phyloP scores from a whole-genome alignment of 2,329 filamentous ascomycete genomes.

The Colletotrichum nymphaeae region DNA sequence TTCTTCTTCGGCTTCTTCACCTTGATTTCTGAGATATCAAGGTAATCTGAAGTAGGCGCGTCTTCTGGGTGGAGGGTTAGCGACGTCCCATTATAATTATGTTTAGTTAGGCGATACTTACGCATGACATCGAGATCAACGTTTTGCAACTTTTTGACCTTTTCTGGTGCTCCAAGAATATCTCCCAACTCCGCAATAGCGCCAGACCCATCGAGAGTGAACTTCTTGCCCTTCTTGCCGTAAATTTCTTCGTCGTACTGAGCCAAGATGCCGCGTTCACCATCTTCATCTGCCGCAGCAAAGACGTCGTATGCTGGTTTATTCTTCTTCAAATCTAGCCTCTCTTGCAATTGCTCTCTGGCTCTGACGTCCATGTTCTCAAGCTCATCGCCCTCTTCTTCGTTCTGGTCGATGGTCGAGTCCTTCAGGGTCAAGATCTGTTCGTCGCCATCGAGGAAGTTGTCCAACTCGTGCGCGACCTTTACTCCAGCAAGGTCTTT shows the following conservation, averaged over 20 bases:
- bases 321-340: slow-evolving; percentile 89
- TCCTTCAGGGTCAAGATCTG: slow-evolving; percentile 97
- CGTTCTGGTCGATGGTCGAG: slow-evolving; percentile 83
- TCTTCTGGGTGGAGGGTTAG: slow-evolving; percentile 63
- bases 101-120: slow-evolving; percentile 44
- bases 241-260: slow-evolving; percentile 97
- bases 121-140: slow-evolving; percentile 85
- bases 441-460: slow-evolving; percentile 85
- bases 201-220: slow-evolving; percentile 85
- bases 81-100: slow-evolving; percentile 33
- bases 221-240: slow-evolving; percentile 88
- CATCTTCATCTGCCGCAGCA: slow-evolving; percentile 70
- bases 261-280: slow-evolving; percentile 76
- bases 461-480: slow-evolving; percentile 86
- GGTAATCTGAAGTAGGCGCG: slow-evolving; percentile 83
- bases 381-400: slow-evolving; percentile 90
- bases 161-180: slow-evolving; percentile 64
- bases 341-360: slow-evolving; percentile 78
- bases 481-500: slow-evolving; percentile 91
- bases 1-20: slow-evolving; percentile 97
- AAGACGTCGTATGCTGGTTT: slow-evolving; percentile 90
- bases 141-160: slow-evolving; percentile 72
- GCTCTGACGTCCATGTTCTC: slow-evolving; percentile 81
- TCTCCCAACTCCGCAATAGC: slow-evolving; percentile 73
- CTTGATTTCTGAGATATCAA: slow-evolving; percentile 88